Base-by-base conservation (phyloP, 1,284 basidiomycete genomes). In the Sporisorium sorghi region DNA sequence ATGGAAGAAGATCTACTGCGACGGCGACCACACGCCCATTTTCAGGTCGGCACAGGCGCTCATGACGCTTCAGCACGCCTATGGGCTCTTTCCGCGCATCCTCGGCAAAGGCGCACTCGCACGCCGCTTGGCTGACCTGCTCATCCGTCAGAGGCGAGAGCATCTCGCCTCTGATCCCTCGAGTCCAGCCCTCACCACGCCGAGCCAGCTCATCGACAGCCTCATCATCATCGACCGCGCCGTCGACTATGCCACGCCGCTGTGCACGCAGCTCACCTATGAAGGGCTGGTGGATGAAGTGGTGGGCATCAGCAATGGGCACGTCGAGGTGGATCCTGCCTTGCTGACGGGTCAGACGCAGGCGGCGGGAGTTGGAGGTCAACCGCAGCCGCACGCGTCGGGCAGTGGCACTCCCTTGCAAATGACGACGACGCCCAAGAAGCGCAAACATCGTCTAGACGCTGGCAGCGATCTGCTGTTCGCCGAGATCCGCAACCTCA, bases 241-340 rank as follows among this genome's bases (percentile, higher is more conserved):
- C 44, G 90, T 93, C n/a, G 97, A 99, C 84, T 92, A 97, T 90
- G 90, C 97, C 56, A 97, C 96, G 0, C 94, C 96, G 1, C 88
- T 99, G 57, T 90, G 96, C 48, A 99, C 96, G 1, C 96, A 99
- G 82, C 87, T 99, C 58, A 99, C 97, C 0, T 99, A 98, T 80
- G 91, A 97, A 84, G 97, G 97, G 17, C 90, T 99, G 44, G 88
- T 98, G n/a, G 96, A 99, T 80, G 97, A 99, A 84, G 87, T 94
- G 43, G 87, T 97, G 47, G 93, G 93, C 1, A 91, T 99, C 71
- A 91, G 89, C 85, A 93, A 97, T 78, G 91, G 92, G 4, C 92
- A 97, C 79, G 91, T 96, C 54, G 94, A 98, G 82, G 87, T 98
- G 15, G 94, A 97, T 43, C 88, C 90, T 47, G 90, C 90, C 32